Percentiles rank a stretch among this genome's conserved stretches.
phyloP scores from a whole-genome alignment of 2,329 filamentous ascomycete species.

The Capronia epimyces region DNA sequence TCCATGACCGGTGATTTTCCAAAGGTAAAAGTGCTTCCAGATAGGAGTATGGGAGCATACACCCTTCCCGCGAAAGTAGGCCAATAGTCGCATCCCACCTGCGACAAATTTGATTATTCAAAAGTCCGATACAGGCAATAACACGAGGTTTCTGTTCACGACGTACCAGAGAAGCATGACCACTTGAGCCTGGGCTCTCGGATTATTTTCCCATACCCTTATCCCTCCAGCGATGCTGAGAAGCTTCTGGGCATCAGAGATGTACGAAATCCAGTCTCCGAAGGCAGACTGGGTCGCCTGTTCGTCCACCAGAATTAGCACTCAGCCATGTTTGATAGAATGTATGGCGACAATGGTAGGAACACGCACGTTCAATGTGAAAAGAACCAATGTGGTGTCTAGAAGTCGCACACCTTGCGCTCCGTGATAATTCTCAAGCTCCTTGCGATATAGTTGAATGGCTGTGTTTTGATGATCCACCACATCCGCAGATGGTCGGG shows the following conservation, averaged over 20 bases:
- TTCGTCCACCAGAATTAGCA: too few relatives aligned
- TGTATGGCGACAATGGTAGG: too few relatives aligned
- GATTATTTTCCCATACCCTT: not conserved
- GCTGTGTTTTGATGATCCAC: slow-evolving; percentile 10
- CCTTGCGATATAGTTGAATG: slow-evolving; percentile 7
- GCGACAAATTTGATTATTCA: too few relatives aligned
- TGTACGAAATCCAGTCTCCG: not conserved
- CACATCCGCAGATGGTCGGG: too few relatives aligned
- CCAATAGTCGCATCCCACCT: slow-evolving; percentile 16
- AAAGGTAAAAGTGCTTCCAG: slow-evolving; percentile 7
- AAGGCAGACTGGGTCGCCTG: too few relatives aligned
- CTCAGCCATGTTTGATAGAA: too few relatives aligned
- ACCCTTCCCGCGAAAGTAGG: slow-evolving; percentile 2
- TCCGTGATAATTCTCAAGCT: not conserved
- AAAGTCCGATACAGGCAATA: too few relatives aligned
- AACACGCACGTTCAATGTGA: not conserved
- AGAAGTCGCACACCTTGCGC: not conserved
- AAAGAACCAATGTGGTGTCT: slow-evolving; percentile 2
- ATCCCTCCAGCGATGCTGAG: slow-evolving; percentile 1
- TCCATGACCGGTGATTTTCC: slow-evolving; percentile 14
- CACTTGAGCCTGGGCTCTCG: slow-evolving; percentile 1
- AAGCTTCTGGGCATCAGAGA: not conserved
- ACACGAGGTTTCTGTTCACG: too few relatives aligned
- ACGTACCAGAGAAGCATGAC: slow-evolving; percentile 6
- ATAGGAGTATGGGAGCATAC: slow-evolving; percentile 1